A percentile compares a stretch with the other conserved stretches of the same genome.
phyloP scores from a whole-genome alignment of 305 asterid species.

The Fraxinus baroniana region DNA sequence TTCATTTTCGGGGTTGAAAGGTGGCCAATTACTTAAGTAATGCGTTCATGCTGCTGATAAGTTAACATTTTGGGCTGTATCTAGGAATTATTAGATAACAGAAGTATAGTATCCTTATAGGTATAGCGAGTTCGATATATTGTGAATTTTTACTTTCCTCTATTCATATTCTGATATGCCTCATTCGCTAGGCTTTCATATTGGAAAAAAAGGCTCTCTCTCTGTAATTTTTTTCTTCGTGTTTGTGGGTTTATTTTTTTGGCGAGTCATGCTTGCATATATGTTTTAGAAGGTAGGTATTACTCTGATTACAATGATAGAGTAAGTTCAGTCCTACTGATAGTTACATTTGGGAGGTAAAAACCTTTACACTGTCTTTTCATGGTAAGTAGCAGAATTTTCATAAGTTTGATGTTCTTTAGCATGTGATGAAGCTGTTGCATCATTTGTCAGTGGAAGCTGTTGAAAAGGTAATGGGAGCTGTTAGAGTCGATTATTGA shows the following conservation, averaged over 20 bases:
- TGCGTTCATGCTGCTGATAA: neutral
- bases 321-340: neutral
- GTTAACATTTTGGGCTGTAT: neutral
- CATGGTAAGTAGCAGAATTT: neutral
- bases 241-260: neutral
- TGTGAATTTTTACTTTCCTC: neutral
- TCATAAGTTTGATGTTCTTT: neutral
- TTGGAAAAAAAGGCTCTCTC: neutral
- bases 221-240: neutral
- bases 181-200: neutral
- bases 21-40: neutral
- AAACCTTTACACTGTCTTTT: neutral
- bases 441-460: neutral
- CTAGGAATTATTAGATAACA: neutral
- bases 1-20: neutral
- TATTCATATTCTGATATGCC: neutral
- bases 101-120: neutral
- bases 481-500: neutral
- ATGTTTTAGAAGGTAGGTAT: neutral
- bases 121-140: neutral
- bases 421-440: slow-evolving; percentile 6
- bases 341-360: neutral
- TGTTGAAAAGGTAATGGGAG: neutral
- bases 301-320: neutral
- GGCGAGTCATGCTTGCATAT: neutral